These are phyloP conservation scores for Imleria badia DNA, from an alignment of 768 basidiomycete genomes.

Conservation along the genomic window DNA sequence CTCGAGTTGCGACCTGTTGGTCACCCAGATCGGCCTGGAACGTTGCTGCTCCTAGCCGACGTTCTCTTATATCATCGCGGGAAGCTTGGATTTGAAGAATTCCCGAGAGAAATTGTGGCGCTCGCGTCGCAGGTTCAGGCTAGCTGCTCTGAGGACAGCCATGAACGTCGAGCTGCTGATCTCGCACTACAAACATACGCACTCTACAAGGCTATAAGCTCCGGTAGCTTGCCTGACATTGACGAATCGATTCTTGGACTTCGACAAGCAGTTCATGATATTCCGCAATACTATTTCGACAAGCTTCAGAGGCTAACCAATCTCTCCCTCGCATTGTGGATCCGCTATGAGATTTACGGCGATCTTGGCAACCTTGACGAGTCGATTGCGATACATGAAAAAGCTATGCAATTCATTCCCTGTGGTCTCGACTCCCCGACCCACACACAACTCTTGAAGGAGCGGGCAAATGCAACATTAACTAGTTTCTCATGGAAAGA, in stretches of 20 bases:
- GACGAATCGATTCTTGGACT: not conserved
- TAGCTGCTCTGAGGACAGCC: not conserved
- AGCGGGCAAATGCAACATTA: too few relatives aligned
- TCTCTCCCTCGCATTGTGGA: constrained; percentile 11
- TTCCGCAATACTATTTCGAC: constrained; percentile 2
- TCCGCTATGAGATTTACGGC: not conserved
- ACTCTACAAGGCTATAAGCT: not conserved
- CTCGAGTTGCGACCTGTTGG: not conserved
- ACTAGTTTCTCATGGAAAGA: too few relatives aligned
- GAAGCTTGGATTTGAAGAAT: not conserved
- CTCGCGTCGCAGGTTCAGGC: not conserved
- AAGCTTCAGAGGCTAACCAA: constrained; percentile 4
- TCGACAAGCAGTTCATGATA: not conserved
- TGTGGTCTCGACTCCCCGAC: too few relatives aligned
- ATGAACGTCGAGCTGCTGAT: not conserved
- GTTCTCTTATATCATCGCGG: not conserved
- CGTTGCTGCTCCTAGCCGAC: not conserved
- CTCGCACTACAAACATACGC: not conserved
- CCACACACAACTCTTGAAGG: too few relatives aligned
- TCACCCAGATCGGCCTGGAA: too few relatives aligned
- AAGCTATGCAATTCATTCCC: not conserved
- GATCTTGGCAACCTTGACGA: constrained; percentile 11
- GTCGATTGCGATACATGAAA: constrained; percentile 1
- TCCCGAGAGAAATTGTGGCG: not conserved
- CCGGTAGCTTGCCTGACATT: not conserved